Percentiles rank a stretch among this genome's conserved stretches.
These are phyloP conservation scores for Colletotrichum liaoningense DNA, from an alignment of 2,329 filamentous ascomycete species.

Conservation along the genomic window DNA sequence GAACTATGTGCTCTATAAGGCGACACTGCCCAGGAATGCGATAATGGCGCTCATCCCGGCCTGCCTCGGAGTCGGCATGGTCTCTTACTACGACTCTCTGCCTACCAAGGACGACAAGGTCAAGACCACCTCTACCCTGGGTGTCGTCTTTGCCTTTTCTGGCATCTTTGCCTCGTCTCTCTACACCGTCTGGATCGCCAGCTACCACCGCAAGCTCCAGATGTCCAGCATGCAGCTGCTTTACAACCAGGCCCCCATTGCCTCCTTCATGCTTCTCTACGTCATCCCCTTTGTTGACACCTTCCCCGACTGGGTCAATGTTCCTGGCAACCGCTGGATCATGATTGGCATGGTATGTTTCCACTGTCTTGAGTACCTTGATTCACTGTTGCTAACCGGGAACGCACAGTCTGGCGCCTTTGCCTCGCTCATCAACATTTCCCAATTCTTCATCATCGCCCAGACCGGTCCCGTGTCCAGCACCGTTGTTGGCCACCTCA, in stretches of 20 bases:
- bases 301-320: slow-evolving; percentile 66
- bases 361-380: not conserved
- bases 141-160: slow-evolving; percentile 72
- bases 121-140: slow-evolving; percentile 67
- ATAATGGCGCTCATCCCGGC: slow-evolving; percentile 68
- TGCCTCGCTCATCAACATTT: slow-evolving; percentile 74
- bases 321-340: slow-evolving; percentile 63
- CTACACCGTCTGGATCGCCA: slow-evolving; percentile 77
- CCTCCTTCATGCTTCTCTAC: slow-evolving; percentile 72
- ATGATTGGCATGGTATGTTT: slow-evolving; percentile 68
- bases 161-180: slow-evolving; percentile 74
- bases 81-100: slow-evolving; percentile 76
- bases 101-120: slow-evolving; percentile 57
- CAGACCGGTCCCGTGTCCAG: slow-evolving; percentile 73
- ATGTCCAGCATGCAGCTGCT: slow-evolving; percentile 78
- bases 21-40: slow-evolving; percentile 65
- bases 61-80: slow-evolving; percentile 72
- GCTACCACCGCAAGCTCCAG: slow-evolving; percentile 72
- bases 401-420: slow-evolving; percentile 67
- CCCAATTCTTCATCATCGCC: slow-evolving; percentile 71
- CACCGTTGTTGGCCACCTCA: slow-evolving; percentile 74
- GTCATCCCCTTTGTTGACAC: slow-evolving; percentile 74
- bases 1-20: slow-evolving; percentile 71
- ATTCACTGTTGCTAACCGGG: not conserved
- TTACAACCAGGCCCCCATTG: slow-evolving; percentile 74